Evolutionary conservation across 345 rosid genomes (phyloP).

Genomic region (Eucalyptus globulus): DNA sequence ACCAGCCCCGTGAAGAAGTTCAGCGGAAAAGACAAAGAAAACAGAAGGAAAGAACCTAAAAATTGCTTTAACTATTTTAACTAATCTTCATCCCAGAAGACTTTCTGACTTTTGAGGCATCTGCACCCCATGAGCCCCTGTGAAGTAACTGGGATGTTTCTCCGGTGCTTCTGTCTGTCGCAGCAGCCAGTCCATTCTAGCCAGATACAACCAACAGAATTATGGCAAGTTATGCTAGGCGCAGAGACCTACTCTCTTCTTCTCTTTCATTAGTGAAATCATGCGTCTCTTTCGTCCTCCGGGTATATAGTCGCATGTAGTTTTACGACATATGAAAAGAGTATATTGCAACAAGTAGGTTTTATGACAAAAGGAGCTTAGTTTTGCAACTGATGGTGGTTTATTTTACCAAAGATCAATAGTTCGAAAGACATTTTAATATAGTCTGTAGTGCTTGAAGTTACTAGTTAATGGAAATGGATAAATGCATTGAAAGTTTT

Average conservation of each 20-base stretch:
- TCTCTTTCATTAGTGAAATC: background rate
- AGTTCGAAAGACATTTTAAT: background rate
- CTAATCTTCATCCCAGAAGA: background rate
- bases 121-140: background rate
- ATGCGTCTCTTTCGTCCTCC: background rate
- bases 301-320: background rate
- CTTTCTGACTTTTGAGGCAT: background rate
- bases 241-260: background rate
- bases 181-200: background rate
- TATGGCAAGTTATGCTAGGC: background rate
- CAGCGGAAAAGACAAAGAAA: background rate
- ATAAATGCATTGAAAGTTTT: too few relatives aligned
- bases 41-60: background rate
- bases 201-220: background rate
- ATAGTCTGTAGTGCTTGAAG: background rate
- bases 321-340: too few relatives aligned
- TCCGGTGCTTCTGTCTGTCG: background rate
- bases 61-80: background rate
- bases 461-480: too few relatives aligned
- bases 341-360: background rate
- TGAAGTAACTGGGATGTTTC: background rate
- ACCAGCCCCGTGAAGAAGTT: background rate
- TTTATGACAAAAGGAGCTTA: background rate
- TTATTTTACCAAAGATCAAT: background rate
- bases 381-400: background rate